These are phyloP conservation scores for Sporothrix variecibatus DNA, from an alignment of 2,329 filamentous ascomycete species.

Conservation along the genomic window DNA sequence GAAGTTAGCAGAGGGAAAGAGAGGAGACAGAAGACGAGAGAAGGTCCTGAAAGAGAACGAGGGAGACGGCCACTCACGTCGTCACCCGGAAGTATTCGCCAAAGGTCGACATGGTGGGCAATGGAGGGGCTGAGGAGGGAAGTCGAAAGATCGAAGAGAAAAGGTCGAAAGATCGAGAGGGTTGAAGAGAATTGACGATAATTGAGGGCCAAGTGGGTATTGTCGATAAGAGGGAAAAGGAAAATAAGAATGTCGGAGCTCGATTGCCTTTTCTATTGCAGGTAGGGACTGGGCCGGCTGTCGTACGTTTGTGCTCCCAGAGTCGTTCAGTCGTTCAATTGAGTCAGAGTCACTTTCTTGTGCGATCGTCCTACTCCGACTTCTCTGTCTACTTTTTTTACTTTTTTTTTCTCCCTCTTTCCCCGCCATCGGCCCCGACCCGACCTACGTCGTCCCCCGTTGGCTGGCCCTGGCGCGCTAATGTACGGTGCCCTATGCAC, in stretches of 20 bases:
- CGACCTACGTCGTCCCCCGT: background rate
- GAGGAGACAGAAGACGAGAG: constrained; percentile 19
- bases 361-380: background rate
- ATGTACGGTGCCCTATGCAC: background rate
- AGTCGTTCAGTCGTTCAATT: background rate
- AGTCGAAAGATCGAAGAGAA: background rate
- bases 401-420: background rate
- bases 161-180: too few relatives aligned
- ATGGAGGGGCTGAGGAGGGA: background rate
- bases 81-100: constrained; percentile 80
- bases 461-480: constrained; percentile 16
- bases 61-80: constrained; percentile 59
- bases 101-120: constrained; percentile 78
- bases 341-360: constrained; percentile 19
- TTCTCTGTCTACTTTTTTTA: constrained; percentile 6
- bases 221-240: background rate
- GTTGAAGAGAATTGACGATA: background rate
- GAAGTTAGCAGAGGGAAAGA: constrained; percentile 18
- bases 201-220: background rate
- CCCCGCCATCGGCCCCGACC: constrained; percentile 24
- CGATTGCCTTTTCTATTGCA: background rate
- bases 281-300: background rate
- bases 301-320: background rate
- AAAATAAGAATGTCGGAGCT: background rate
- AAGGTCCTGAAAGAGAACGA: background rate